Conservation (phyloP, 768 basidiomycete species). For the Fistulinella prunicolor region DNA sequence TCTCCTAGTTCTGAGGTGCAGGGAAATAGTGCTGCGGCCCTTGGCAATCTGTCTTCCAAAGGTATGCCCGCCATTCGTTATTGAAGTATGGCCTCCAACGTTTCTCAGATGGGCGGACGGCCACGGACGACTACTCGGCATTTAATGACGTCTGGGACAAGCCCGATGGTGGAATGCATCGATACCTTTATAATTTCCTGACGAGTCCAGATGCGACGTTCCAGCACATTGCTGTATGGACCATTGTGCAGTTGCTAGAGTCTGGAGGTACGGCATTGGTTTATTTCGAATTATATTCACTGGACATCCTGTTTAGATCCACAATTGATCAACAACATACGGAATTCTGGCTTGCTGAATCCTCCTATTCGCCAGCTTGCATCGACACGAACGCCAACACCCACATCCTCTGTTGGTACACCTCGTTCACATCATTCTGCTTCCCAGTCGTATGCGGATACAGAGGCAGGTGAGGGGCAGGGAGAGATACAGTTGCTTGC, state of each 20-base stretch:
- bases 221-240: conserved; percentile 99
- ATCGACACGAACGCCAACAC: conserved; percentile 63
- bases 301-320: conserved; percentile 52
- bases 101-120: conserved; percentile 64
- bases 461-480: conserved; percentile 83
- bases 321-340: conserved; percentile 87
- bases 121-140: conserved; percentile 87
- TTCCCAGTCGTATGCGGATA: conserved; percentile 74
- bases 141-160: conserved; percentile 99
- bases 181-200: conserved; percentile 91
- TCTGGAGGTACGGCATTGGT: conserved; percentile 65
- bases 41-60: conserved; percentile 97
- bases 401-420: conserved; percentile 71
- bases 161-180: conserved; percentile 96
- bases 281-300: neutral
- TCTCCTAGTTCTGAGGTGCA: conserved; percentile 97
- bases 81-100: neutral
- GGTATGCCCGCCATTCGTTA: conserved; percentile 42
- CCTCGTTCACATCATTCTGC: conserved; percentile 68
- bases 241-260: conserved; percentile 94
- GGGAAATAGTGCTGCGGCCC: conserved; percentile 95
- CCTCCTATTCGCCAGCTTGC: conserved; percentile 87
- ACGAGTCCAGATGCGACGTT: conserved; percentile 94
- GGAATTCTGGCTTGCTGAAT: conserved; percentile 73
- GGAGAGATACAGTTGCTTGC: conserved; percentile 88